phyloP scores from a whole-genome alignment of 306 rosid species.

The Alnus rubra region DNA sequence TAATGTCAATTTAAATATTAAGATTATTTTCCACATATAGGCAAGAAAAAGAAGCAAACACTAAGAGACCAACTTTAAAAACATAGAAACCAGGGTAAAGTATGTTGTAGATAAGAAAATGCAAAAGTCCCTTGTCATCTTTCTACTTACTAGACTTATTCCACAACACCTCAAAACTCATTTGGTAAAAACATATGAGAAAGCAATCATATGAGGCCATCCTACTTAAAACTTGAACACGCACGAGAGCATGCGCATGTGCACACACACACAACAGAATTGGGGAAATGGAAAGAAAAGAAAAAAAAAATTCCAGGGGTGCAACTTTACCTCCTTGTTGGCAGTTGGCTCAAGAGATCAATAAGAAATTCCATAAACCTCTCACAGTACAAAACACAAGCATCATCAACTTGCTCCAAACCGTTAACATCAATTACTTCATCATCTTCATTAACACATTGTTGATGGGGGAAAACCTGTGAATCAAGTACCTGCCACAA shows the following conservation, averaged over 20 bases:
- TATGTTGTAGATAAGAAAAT: background rate
- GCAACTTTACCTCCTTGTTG: slow-evolving; percentile 78
- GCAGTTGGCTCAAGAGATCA: slow-evolving; percentile 96
- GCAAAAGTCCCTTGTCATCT: background rate
- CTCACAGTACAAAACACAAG: slow-evolving; percentile 93
- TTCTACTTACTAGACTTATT: background rate
- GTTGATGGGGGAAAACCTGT: slow-evolving; percentile 53
- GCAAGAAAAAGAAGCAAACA: background rate
- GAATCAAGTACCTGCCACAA: slow-evolving; percentile 71
- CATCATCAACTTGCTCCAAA: slow-evolving; percentile 56
- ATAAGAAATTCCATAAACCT: slow-evolving; percentile 98
- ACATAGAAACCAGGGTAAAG: background rate
- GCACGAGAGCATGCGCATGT: too few species aligned
- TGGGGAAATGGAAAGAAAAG: background rate
- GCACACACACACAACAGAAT: background rate
- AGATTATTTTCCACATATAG: background rate
- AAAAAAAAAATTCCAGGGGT: background rate
- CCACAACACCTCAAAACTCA: background rate
- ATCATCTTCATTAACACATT: slow-evolving; percentile 40
- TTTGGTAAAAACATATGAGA: background rate
- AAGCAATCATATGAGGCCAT: background rate
- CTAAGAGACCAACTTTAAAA: background rate
- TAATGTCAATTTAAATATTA: background rate
- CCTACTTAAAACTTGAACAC: background rate
- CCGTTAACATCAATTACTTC: slow-evolving; percentile 42